Evolutionary conservation across 139 green algal genomes (phyloP), one percentile per base, ranked within the genome.

Genomic region (Chlamydomonas sphaeroides): DNA sequence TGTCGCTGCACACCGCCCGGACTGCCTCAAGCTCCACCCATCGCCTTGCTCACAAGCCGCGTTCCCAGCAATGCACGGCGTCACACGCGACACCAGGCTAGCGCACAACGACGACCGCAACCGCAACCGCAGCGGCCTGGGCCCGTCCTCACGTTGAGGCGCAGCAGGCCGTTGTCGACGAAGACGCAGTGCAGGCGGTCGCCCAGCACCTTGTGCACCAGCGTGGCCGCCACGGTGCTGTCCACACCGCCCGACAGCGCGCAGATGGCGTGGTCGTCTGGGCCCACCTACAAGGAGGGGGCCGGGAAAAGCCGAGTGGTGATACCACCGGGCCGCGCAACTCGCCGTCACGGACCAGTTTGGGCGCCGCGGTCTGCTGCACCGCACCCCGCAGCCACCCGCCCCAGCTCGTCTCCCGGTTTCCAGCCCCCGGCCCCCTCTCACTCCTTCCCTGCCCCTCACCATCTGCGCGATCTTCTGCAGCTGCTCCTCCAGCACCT

Each of bases 131-230:
- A n/a, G n/a, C n/a, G n/a, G n/a, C n/a, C 11, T 53, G 10, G n/a
- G n/a, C 45, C 45, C 42, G 42, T 4, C 39, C 75, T 42, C 45
- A 91, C 90, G 65, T 96, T 93, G 88, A 93, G 95, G 8, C 96
- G 84, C 80, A 99, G 90, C 53, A 99, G 93, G 23, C 97, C 97
- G 80, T 99, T 98, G 91, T 99, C 97, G 15, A 99, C 97, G 89
- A 99, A 99, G 33, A 98, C 93, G 85, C 97, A 99, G 93, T 99
- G 97, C 90, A 99, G 91, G 30, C 97, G 88, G 83, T 99, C 97
- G 11, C 96, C 96, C 71, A 99, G 86, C 20, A 97, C 88, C 86
- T 93, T 94, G 94, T 99, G 97, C 65, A 99, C 95, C 61, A 99
- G 89, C 0, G 95, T 98, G 39, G 97, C 97, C 0, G 97, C 97